Evolutionary conservation across 495 filamentous ascomycete species (phyloP).

Genomic region (Aspergillus sclerotioniger): DNA sequence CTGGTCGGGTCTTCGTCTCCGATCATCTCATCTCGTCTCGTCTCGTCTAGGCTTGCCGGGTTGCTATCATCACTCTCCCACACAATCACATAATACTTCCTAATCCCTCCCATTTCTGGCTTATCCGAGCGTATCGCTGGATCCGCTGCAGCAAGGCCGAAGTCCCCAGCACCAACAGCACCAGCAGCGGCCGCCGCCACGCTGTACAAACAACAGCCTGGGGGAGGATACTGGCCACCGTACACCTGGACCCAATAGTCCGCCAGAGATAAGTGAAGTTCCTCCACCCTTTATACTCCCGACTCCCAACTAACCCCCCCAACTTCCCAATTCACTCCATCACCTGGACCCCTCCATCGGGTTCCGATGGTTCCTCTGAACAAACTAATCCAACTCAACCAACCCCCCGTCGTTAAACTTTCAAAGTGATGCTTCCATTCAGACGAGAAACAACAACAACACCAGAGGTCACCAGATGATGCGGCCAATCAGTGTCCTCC

Average conservation of each 20-base stretch:
- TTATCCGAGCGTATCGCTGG: slow-evolving; percentile 13
- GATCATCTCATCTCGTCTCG: too few species aligned
- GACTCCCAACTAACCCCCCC: background rate
- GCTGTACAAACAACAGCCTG: slow-evolving; percentile 7
- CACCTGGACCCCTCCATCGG: background rate
- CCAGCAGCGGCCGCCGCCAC: background rate
- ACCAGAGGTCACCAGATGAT: slow-evolving; percentile 1
- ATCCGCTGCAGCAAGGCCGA: background rate
- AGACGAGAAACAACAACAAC: slow-evolving; percentile 11
- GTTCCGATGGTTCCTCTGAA: too few species aligned
- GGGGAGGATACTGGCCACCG: background rate
- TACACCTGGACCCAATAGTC: slow-evolving; percentile 7
- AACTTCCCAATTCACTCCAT: background rate
- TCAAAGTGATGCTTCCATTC: slow-evolving; percentile 22
- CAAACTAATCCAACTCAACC: background rate
- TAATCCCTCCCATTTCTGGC: background rate
- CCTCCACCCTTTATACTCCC: slow-evolving; percentile 1
- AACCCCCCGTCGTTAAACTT: slow-evolving; percentile 5
- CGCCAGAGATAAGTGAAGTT: slow-evolving; percentile 2
- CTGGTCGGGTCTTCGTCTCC: background rate
- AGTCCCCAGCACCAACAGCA: background rate
- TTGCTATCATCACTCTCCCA: background rate
- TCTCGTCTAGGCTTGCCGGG: too few species aligned
- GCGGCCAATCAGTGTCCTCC: slow-evolving; percentile 15
- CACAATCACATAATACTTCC: background rate